Base-by-base conservation (phyloP, 805 yeast species). In the Candida nitratophila region DNA sequence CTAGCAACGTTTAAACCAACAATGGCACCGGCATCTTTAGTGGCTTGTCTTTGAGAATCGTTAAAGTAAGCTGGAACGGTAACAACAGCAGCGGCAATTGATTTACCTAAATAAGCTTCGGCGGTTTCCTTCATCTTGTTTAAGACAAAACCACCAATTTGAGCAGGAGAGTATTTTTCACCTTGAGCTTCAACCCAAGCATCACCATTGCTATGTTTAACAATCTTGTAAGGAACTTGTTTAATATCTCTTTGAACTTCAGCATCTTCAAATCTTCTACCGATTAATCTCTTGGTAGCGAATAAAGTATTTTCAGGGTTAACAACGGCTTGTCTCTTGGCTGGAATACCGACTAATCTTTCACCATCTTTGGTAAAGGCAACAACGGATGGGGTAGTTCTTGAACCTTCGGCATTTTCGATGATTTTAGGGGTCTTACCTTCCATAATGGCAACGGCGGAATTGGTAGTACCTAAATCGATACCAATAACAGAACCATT, bases 51-150 rank as follows among this genome's bases (percentile, higher is more conserved):
- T 73, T 85, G 95, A 52, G 95, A 86, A 67, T 85, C 95, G 70
- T 85, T 85, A 75, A 85, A 85, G 71, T 85, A 85, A 50, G 95
- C 95, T 50, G 95, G 95, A 54, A 88, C 90, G 42, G 95, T 85
- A 54, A 85, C 95, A 53, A 85, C 95, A 48, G 97, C 96, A 66
- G 87, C 85, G 74, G 79, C 81, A 56, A 83, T 91, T 38, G 82
- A 61, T 77, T 87, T 88, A 70, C 95, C 93, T 57, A 88, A 74
- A 75, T 85, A 83, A 51, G 86, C 82, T 71, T 88, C 96, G 53
- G 97, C 96, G 54, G 96, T 90, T 76, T 90, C 96, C 81, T 89
- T 90, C 96, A 89, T 90, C 79, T 89, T 90, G 81, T 86, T 87
- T 62, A 89, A 79, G 52, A 89, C 73, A 37, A 71, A 68, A 22